Conservation (phyloP, 2,329 filamentous ascomycete genomes). For the Coniochaeta prunicola region DNA sequence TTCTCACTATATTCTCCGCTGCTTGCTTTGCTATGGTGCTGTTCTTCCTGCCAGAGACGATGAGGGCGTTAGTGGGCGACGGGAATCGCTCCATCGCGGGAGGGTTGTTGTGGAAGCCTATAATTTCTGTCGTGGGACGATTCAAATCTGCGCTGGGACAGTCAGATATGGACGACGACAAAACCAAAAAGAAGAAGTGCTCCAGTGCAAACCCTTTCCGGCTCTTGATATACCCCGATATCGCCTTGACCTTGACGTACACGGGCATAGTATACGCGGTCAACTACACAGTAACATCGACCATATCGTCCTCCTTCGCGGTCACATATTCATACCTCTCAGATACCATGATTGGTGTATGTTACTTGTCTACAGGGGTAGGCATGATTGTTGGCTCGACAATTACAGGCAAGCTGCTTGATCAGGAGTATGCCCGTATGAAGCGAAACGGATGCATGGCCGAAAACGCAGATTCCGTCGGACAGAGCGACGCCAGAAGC, state of each 20-base stretch:
- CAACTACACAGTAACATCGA: constrained; percentile 26
- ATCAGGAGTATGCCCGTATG: constrained; percentile 19
- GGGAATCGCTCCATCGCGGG: constrained; percentile 8
- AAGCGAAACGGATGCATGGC: constrained; percentile 5
- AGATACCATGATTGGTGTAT: constrained; percentile 23
- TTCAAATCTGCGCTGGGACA: not conserved
- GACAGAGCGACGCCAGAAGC: too few relatives aligned
- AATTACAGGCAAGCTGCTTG: constrained; percentile 20
- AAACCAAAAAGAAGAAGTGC: not conserved
- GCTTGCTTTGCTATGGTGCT: constrained; percentile 26
- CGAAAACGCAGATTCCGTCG: constrained; percentile 5
- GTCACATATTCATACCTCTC: constrained; percentile 19
- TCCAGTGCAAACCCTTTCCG: constrained; percentile 18
- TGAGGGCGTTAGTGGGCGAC: constrained; percentile 19
- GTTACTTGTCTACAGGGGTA: constrained; percentile 21
- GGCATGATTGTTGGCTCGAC: constrained; percentile 22
- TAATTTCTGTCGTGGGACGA: not conserved
- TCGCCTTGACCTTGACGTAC: constrained; percentile 20
- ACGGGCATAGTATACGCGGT: constrained; percentile 25
- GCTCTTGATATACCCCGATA: constrained; percentile 22
- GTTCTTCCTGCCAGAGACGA: constrained; percentile 22
- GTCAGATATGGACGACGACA: not conserved
- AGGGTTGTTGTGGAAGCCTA: not conserved
- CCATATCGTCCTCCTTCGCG: constrained; percentile 23
- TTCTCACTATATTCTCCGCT: constrained; percentile 37